Evolutionary conservation across 768 basidiomycete genomes (phyloP), one percentile per base, ranked within the genome.

Genomic region (Rickenella mellea): DNA sequence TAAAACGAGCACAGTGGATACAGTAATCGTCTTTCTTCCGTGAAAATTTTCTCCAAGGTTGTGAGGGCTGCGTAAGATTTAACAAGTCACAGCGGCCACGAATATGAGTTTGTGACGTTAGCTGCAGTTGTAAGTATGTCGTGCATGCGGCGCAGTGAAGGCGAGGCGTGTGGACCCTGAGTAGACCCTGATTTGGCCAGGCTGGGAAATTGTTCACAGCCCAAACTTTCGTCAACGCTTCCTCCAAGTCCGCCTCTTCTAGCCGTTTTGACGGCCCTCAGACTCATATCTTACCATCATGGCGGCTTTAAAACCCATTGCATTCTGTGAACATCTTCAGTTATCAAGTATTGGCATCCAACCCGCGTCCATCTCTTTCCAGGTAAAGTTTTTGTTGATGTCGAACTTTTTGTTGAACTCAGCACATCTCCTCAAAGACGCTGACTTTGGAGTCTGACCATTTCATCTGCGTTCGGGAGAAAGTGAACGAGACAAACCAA

Each of bases 381-480:
- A 25, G 43, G 28, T 42, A 40, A n/a, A n/a, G n/a, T n/a, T n/a
- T n/a, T n/a, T n/a, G n/a, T n/a, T n/a, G n/a, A n/a, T 17, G 38
- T 36, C 31, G 37, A 36, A 35, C 27, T 40, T 38, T 27, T 49
- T 66, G 64, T 64, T 67, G 54, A 49, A 58, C 58, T 43, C 41
- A 50, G 42, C 33, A 14, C 40, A 38, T 42, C 20, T 22, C 40
- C 40, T 27, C 48, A 20, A 49, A 91, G 89, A 90, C 85, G 20
- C 68, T 98, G 51, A 97, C 96, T 5, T 73, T 99, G 51, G 92
- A 98, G 67, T 94, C 90, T 50, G 96, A 99, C 71, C 87, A 89
- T 61, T 99, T 88, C 66, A 96, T 99, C 54, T 98, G 96, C 62
- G 80, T 98, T 47, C 86, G 94, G 43, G 94, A 98, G 70, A 92